Conservation (phyloP, 2,329 filamentous ascomycete species). For the Trichoderma sp. region DNA sequence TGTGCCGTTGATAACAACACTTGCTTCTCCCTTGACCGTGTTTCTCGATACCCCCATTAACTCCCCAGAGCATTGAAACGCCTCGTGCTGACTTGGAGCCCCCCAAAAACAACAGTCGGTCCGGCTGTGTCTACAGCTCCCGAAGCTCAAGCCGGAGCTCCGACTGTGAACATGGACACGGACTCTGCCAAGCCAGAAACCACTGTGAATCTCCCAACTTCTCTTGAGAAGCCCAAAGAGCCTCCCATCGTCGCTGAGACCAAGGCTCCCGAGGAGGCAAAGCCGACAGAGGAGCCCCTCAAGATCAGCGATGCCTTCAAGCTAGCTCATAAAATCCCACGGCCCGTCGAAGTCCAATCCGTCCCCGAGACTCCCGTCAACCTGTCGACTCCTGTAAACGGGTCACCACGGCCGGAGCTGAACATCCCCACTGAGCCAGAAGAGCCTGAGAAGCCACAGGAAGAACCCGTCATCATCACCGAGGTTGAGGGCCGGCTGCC, state of each 20-base stretch:
- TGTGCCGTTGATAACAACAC: background rate
- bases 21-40: background rate
- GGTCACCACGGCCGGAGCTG: constrained; percentile 35
- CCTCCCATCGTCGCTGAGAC: background rate
- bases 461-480: constrained; percentile 28
- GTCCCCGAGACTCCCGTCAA: constrained; percentile 38
- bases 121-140: constrained; percentile 30
- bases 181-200: constrained; percentile 22
- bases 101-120: constrained; percentile 29
- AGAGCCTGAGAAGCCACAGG: constrained; percentile 26
- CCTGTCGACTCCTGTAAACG: constrained; percentile 34
- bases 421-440: constrained; percentile 31
- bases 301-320: constrained; percentile 8
- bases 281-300: constrained; percentile 2
- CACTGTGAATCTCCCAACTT: constrained; percentile 21
- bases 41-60: background rate
- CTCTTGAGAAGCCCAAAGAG: constrained; percentile 7
- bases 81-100: constrained; percentile 9
- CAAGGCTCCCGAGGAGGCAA: constrained; percentile 8
- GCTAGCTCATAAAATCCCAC: constrained; percentile 24
- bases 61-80: background rate
- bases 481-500: constrained; percentile 27
- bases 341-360: constrained; percentile 37
- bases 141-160: constrained; percentile 29
- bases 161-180: constrained; percentile 28